Evolutionary conservation across 1,284 basidiomycete genomes (phyloP).

Genomic region (Leccinum subatratum): DNA sequence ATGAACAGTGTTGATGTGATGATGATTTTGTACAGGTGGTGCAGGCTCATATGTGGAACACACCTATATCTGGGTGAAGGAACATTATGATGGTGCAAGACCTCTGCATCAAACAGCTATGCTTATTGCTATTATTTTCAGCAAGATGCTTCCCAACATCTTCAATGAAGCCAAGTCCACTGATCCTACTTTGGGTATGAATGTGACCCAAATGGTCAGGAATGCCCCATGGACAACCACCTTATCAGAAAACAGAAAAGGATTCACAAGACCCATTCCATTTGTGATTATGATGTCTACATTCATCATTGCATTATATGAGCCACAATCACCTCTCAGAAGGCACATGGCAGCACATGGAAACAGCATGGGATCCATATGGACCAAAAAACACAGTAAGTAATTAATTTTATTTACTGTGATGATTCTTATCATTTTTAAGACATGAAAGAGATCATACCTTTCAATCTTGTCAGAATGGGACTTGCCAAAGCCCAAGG

Average conservation of each 20-base stretch:
- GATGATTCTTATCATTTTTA: too few species aligned
- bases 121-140: background rate
- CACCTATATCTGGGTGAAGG: background rate
- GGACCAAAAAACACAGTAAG: too few species aligned
- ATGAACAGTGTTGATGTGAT: background rate
- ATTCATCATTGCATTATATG: background rate
- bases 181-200: background rate
- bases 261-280: background rate
- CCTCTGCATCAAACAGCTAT: background rate
- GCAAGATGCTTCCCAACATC: background rate
- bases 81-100: background rate
- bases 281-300: slow-evolving; percentile 1
- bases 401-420: too few species aligned
- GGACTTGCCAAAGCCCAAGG: too few species aligned
- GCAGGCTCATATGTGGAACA: background rate
- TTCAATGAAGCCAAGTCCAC: background rate
- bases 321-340: background rate
- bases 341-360: too few species aligned
- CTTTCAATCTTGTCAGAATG: too few species aligned
- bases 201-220: background rate
- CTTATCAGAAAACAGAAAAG: background rate
- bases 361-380: too few species aligned
- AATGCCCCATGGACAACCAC: background rate
- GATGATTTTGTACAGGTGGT: too few species aligned
- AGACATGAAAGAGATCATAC: too few species aligned